A percentile compares a stretch with the other conserved stretches of the same genome.
phyloP scores from a whole-genome alignment of 2,329 filamentous ascomycete species.

The Plenodomus tracheiphilus region DNA sequence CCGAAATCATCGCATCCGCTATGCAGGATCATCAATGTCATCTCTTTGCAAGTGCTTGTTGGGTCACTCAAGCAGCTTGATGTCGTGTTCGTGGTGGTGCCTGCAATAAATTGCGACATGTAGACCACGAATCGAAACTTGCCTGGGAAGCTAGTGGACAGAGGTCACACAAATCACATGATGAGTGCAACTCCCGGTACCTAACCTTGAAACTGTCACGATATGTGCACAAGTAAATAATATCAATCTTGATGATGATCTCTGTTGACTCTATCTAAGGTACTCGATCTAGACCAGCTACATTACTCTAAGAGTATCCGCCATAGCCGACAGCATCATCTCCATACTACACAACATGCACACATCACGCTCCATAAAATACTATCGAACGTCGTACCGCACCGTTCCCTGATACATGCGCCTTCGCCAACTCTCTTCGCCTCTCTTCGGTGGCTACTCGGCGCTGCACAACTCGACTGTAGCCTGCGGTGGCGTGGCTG shows the following conservation, averaged over 20 bases:
- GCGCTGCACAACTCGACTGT: not conserved
- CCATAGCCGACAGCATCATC: not conserved
- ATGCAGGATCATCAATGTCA: no score
- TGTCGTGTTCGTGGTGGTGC: no score
- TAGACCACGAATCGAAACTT: no score
- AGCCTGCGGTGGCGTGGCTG: slow-evolving; percentile 17
- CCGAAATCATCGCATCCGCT: no score
- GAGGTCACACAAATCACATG: no score
- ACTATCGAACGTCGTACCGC: not conserved
- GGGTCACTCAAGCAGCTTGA: no score
- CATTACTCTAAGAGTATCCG: not conserved
- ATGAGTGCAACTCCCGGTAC: no score
- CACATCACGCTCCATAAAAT: not conserved
- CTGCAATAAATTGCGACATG: no score
- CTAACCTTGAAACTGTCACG: no score
- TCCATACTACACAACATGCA: not conserved
- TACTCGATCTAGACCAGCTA: not conserved
- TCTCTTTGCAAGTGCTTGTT: no score
- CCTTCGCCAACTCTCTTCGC: slow-evolving; percentile 4
- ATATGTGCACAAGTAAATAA: not conserved
- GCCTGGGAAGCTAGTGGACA: no score
- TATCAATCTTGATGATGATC: not conserved
- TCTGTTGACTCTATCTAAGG: not conserved
- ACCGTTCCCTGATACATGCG: not conserved
- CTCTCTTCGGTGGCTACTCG: not conserved